Evolutionary conservation across 768 basidiomycete species (phyloP).

Genomic region (Boletus patriciae): DNA sequence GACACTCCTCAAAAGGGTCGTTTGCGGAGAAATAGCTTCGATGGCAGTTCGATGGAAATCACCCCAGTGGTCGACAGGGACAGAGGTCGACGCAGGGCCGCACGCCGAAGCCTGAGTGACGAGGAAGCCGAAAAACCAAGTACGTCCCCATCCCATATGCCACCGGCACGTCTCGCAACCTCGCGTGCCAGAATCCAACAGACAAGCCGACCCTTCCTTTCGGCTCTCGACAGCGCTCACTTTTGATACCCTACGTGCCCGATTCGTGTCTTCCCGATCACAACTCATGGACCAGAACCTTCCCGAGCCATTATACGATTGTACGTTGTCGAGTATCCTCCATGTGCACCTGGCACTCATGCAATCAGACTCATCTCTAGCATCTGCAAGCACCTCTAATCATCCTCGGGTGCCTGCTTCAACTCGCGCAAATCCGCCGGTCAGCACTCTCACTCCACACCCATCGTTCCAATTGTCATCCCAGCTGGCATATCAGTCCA

Average conservation of each 20-base stretch:
- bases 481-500: slow-evolving; percentile 51
- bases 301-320: slow-evolving; percentile 34
- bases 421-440: slow-evolving; percentile 45
- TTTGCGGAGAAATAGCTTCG: slow-evolving; percentile 58
- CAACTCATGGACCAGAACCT: slow-evolving; percentile 39
- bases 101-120: slow-evolving; percentile 63
- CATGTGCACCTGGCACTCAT: not conserved
- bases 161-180: slow-evolving; percentile 4
- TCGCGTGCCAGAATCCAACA: slow-evolving; percentile 21
- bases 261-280: slow-evolving; percentile 40
- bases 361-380: slow-evolving; percentile 15
- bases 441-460: slow-evolving; percentile 56
- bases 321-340: slow-evolving; percentile 30
- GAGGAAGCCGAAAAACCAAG: slow-evolving; percentile 62
- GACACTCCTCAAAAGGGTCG: slow-evolving; percentile 59
- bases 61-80: slow-evolving; percentile 47
- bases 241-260: slow-evolving; percentile 48
- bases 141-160: slow-evolving; percentile 35
- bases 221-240: slow-evolving; percentile 46
- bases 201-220: slow-evolving; percentile 38
- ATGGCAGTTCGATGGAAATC: slow-evolving; percentile 57
- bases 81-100: slow-evolving; percentile 45
- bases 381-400: slow-evolving; percentile 16
- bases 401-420: slow-evolving; percentile 31
- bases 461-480: slow-evolving; percentile 55